phyloP scores from a whole-genome alignment of 2,329 filamentous ascomycete genomes.

The Ophiostoma tasmaniense region DNA sequence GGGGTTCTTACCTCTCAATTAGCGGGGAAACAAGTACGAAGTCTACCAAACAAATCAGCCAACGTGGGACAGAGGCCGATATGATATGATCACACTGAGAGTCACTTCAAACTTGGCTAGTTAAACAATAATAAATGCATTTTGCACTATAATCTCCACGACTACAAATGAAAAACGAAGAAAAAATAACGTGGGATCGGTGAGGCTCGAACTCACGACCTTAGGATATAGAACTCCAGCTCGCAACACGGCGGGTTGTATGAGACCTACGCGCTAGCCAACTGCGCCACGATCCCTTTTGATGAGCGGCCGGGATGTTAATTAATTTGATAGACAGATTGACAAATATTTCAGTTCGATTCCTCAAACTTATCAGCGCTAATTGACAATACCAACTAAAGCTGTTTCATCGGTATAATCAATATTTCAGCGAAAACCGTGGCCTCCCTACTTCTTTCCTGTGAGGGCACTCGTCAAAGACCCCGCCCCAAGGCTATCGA shows the following conservation, averaged over 20 bases:
- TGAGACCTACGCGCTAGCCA: background rate
- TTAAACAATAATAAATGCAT: too few relatives aligned
- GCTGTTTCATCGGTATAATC: too few relatives aligned
- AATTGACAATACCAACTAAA: too few relatives aligned
- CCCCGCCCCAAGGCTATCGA: background rate
- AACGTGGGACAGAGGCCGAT: too few relatives aligned
- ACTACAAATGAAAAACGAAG: too few relatives aligned
- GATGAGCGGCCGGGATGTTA: background rate
- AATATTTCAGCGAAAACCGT: too few relatives aligned
- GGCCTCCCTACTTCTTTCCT: background rate
- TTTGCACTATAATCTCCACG: too few relatives aligned
- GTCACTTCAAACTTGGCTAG: background rate
- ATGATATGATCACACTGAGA: too few relatives aligned
- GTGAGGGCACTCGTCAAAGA: background rate
- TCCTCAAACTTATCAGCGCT: too few relatives aligned
- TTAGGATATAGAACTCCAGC: constrained; percentile 15
- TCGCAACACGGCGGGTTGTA: background rate
- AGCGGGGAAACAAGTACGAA: background rate
- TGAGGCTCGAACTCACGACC: constrained; percentile 23
- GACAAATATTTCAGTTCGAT: too few relatives aligned
- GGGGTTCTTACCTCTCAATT: background rate
- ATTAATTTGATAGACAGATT: background rate
- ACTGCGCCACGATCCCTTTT: background rate
- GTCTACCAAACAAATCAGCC: background rate
- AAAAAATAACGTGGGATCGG: constrained; percentile 16